These are phyloP conservation scores for Porphyra umbilicalis DNA, from an alignment of 31 red algal species.

Conservation along the genomic window DNA sequence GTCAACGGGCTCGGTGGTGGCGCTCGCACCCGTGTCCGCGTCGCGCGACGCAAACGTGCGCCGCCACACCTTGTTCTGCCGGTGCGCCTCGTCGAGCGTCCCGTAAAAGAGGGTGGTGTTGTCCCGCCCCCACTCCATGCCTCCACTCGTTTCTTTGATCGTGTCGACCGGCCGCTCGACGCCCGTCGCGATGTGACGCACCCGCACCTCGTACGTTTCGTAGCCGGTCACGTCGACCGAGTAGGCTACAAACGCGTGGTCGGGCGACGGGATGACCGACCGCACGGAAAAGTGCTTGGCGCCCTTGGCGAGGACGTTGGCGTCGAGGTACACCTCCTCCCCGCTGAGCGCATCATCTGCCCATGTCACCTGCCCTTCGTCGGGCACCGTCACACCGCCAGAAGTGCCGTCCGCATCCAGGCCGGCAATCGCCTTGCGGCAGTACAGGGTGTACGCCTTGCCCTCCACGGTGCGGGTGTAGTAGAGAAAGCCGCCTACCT, in stretches of 20 bases:
- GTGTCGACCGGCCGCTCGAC: conserved; percentile 18
- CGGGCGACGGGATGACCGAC: conserved; percentile 22
- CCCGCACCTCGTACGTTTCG: conserved; percentile 74
- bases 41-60: conserved; percentile 9
- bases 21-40: conserved; percentile 5
- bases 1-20: conserved; percentile 14
- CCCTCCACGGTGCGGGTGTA: conserved; percentile 57
- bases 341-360: conserved; percentile 9
- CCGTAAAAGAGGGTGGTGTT: conserved; percentile 45
- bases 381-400: background rate
- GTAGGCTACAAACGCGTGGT: conserved; percentile 60
- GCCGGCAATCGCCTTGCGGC: conserved; percentile 15
- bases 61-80: conserved; percentile 65
- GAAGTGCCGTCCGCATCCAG: background rate
- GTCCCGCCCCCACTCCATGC: conserved; percentile 62
- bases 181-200: conserved; percentile 43
- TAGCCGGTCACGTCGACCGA: conserved; percentile 57
- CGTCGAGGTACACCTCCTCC: conserved; percentile 65
- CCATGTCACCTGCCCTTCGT: conserved; percentile 8
- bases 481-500: conserved; percentile 44
- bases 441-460: conserved; percentile 43
- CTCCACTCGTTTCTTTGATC: conserved; percentile 39
- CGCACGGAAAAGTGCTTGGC: conserved; percentile 54
- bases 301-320: conserved; percentile 49
- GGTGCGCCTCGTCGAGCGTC: conserved; percentile 63